Percentiles rank a stretch among this genome's conserved stretches.
phyloP scores from a whole-genome alignment of 768 basidiomycete genomes.

The Lenzites betulinus region DNA sequence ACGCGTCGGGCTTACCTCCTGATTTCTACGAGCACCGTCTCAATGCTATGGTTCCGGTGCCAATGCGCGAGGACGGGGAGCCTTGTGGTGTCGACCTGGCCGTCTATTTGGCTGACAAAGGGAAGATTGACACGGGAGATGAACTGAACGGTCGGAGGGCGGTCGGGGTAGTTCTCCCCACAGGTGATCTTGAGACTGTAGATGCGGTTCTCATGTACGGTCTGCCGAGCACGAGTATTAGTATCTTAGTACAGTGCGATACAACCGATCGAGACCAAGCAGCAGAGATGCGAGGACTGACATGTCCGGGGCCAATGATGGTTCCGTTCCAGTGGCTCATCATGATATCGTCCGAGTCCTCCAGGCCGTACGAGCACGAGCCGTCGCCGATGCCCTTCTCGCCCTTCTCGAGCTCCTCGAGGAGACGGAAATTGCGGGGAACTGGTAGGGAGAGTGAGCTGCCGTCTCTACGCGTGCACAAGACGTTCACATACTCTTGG shows the following conservation, averaged over 20 bases:
- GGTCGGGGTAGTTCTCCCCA: constrained; percentile 72
- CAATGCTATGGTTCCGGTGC: constrained; percentile 77
- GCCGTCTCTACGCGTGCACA: background rate
- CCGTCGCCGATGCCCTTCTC: constrained; percentile 99
- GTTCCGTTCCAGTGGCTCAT: constrained; percentile 99
- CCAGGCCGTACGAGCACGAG: constrained; percentile 94
- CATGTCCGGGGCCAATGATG: constrained; percentile 97
- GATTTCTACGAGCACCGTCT: constrained; percentile 91
- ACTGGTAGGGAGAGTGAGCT: constrained; percentile 49
- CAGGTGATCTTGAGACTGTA: constrained; percentile 93
- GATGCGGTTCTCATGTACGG: constrained; percentile 98
- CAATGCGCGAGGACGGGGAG: constrained; percentile 75
- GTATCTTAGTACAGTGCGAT: constrained; percentile 17
- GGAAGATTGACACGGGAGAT: constrained; percentile 90
- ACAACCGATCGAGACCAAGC: constrained; percentile 10
- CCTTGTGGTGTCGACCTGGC: constrained; percentile 75
- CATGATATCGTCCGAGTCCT: constrained; percentile 93
- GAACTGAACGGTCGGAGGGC: constrained; percentile 81
- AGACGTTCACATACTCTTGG: constrained; percentile 25
- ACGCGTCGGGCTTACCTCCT: constrained; percentile 70
- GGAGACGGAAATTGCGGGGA: constrained; percentile 92
- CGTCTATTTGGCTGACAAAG: constrained; percentile 75
- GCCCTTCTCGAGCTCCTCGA: constrained; percentile 99
- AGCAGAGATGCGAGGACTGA: constrained; percentile 40
- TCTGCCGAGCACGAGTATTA: constrained; percentile 47